A percentile compares a stretch with the other conserved stretches of the same genome.
These are phyloP conservation scores for Citrus trifoliata DNA, from an alignment of 345 rosid species.

Conservation along the genomic window DNA sequence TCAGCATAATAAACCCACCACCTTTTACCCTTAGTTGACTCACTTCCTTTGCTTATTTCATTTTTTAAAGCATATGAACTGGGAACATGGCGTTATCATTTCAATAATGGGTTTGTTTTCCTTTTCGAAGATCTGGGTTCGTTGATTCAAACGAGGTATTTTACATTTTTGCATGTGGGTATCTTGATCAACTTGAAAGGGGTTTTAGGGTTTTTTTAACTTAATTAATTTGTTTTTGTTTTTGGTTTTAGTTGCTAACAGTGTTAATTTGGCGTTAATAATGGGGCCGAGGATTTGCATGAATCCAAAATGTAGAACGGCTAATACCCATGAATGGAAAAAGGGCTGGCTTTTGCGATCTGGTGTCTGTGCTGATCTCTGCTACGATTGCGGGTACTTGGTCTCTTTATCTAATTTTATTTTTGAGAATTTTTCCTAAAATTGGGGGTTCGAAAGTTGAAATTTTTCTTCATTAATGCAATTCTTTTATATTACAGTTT, in stretches of 20 bases:
- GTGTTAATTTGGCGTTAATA: constrained; percentile 19
- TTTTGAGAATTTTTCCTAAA: background rate
- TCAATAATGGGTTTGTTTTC: constrained; percentile 2
- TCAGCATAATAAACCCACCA: background rate
- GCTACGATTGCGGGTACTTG: constrained; percentile 78
- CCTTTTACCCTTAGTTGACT: constrained; percentile 19
- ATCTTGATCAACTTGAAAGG: constrained; percentile 12
- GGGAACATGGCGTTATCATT: background rate
- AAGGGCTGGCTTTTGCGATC: constrained; percentile 90
- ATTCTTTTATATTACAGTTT: background rate
- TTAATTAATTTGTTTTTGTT: constrained; percentile 7
- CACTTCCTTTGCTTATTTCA: background rate
- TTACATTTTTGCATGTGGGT: background rate
- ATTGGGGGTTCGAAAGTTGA: background rate
- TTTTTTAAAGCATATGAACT: background rate
- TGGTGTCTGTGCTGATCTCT: constrained; percentile 73
- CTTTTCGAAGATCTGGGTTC: constrained; percentile 15
- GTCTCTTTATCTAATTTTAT: constrained; percentile 10
- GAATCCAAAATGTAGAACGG: constrained; percentile 60
- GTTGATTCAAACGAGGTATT: background rate
- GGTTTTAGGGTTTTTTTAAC: constrained; percentile 23
- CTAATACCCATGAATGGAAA: constrained; percentile 61
- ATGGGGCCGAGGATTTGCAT: constrained; percentile 80
- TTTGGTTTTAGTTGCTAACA: background rate
- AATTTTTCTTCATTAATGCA: background rate